phyloP scores from a whole-genome alignment of 2,329 filamentous ascomycete genomes.

The Fusarium sp. region DNA sequence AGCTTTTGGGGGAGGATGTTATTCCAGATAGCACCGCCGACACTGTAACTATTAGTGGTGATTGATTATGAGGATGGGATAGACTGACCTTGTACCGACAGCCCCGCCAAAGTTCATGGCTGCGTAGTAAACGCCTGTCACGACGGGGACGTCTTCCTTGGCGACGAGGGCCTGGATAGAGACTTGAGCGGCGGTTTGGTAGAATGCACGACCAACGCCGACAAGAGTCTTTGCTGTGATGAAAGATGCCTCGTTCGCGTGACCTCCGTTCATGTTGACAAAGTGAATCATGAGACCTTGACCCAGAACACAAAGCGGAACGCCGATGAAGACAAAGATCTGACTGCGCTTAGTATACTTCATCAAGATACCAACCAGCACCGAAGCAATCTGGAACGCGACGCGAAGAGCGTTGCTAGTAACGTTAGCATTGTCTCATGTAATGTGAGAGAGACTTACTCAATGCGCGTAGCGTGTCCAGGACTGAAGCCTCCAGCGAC shows the following conservation, averaged over 20 bases:
- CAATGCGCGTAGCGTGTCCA: conserved; percentile 51
- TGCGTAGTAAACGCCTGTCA: conserved; percentile 50
- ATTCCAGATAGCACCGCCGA: conserved; percentile 52
- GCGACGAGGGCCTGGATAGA: conserved; percentile 49
- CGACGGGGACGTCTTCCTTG: conserved; percentile 50
- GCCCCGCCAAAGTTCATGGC: conserved; percentile 48
- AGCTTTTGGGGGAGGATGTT: conserved; percentile 44
- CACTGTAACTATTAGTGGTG: conserved; percentile 30
- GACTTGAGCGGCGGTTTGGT: conserved; percentile 39
- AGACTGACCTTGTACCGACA: conserved; percentile 45
- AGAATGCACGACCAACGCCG: conserved; percentile 50
- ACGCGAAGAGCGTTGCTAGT: conserved; percentile 46
- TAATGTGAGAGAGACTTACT: conserved; percentile 23
- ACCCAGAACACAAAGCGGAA: conserved; percentile 49
- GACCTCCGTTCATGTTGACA: conserved; percentile 39
- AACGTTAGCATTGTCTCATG: fast-evolving
- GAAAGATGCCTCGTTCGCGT: conserved; percentile 49
- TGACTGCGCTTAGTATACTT: conserved; percentile 51
- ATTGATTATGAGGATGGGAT: fast-evolving
- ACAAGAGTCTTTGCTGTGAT: conserved; percentile 49
- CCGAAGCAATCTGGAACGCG: conserved; percentile 51
- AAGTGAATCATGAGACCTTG: conserved; percentile 48
- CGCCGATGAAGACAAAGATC: conserved; percentile 43
- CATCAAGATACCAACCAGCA: conserved; percentile 50
- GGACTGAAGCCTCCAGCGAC: conserved; percentile 51